These are phyloP conservation scores for Pichia norvegensis DNA, from an alignment of 1,139 yeast species.

Conservation along the genomic window DNA sequence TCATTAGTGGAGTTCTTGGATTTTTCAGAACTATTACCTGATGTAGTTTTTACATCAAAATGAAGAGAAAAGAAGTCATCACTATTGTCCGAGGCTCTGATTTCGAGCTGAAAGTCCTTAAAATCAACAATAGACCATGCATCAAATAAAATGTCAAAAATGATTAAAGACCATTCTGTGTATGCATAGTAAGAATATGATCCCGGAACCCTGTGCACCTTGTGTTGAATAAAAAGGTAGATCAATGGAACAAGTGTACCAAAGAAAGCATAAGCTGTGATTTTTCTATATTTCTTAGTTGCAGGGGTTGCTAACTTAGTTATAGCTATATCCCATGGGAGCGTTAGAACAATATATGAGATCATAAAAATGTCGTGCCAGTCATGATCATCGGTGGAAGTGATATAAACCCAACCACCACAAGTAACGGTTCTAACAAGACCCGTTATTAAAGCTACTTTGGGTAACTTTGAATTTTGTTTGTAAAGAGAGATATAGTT, in stretches of 20 bases:
- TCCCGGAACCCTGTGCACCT: conserved; percentile 81
- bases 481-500: conserved; percentile 42
- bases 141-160: conserved; percentile 80
- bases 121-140: conserved; percentile 72
- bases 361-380: conserved; percentile 96
- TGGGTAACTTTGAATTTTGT: conserved; percentile 37
- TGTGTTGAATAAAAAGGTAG: conserved; percentile 88
- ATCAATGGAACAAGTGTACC: conserved; percentile 68
- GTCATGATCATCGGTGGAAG: conserved; percentile 95
- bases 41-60: conserved; percentile 14
- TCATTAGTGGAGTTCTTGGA: background rate
- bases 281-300: conserved; percentile 46
- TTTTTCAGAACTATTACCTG: background rate
- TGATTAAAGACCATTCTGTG: conserved; percentile 84
- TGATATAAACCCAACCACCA: conserved; percentile 98
- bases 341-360: conserved; percentile 72
- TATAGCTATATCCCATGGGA: conserved; percentile 80
- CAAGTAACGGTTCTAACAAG: conserved; percentile 80
- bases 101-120: conserved; percentile 41
- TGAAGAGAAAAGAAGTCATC: conserved; percentile 29
- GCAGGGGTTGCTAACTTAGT: conserved; percentile 47
- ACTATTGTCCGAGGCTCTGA: conserved; percentile 23
- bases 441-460: conserved; percentile 49
- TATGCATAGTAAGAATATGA: conserved; percentile 93
- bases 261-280: conserved; percentile 57